These are phyloP conservation scores for Hirschfeldia incana DNA, from an alignment of 345 rosid genomes.

Conservation along the genomic window DNA sequence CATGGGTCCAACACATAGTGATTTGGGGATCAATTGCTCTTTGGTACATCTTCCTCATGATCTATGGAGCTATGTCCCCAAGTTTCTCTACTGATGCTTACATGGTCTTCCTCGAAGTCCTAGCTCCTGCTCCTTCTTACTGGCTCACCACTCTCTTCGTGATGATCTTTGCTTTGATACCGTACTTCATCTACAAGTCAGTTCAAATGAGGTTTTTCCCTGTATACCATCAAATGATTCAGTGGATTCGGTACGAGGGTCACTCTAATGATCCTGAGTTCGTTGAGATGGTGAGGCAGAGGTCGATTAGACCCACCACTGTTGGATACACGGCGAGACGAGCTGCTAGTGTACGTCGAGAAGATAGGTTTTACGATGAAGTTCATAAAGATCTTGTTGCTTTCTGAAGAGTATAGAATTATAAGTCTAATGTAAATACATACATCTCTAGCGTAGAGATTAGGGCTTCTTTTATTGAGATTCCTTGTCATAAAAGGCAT, in stretches of 20 bases:
- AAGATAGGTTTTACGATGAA: constrained; percentile 34
- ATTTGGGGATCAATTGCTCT: constrained; percentile 82
- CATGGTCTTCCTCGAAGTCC: constrained; percentile 76
- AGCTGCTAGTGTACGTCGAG: constrained; percentile 40
- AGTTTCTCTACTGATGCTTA: constrained; percentile 76
- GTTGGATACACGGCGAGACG: constrained; percentile 70
- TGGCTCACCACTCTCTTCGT: constrained; percentile 73
- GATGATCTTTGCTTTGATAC: constrained; percentile 58
- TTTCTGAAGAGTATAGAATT: constrained; percentile 19
- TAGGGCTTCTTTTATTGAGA: constrained; percentile 12
- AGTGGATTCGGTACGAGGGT: constrained; percentile 78
- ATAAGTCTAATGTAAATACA: constrained; percentile 1
- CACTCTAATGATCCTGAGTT: constrained; percentile 65
- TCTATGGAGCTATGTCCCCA: constrained; percentile 79
- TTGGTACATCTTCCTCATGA: constrained; percentile 91
- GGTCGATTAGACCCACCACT: constrained; percentile 64
- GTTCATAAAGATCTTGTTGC: constrained; percentile 27
- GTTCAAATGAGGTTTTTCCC: constrained; percentile 86
- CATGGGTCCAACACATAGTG: constrained; percentile 82
- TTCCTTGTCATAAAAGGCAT: constrained; percentile 16
- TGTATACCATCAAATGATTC: constrained; percentile 87
- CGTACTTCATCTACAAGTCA: constrained; percentile 66
- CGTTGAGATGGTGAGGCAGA: constrained; percentile 77
- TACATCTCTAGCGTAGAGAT: constrained; percentile 4
- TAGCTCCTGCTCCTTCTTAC: constrained; percentile 75